Evolutionary conservation across 2,329 filamentous ascomycete genomes (phyloP), one percentile per base, ranked within the genome.

Genomic region (Massarina eburnea): DNA sequence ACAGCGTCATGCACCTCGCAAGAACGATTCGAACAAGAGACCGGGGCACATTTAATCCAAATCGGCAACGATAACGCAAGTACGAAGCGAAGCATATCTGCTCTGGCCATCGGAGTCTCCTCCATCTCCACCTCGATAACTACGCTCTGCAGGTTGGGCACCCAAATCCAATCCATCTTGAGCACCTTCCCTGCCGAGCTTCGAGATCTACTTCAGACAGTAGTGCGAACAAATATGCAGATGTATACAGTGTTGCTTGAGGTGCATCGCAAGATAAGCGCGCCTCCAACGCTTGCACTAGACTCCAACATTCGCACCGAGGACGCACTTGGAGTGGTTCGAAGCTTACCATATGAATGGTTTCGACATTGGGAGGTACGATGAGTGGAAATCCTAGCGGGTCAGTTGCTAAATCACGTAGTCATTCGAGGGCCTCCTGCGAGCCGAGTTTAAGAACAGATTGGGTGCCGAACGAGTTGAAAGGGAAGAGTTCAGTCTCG

Each of bases 341-440:
- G 29, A 24, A 18, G 18, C 4, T 21, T 47, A 34, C 45, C 45
- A 26, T 47, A 32, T 34, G 45, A 47, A 18, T 43, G 26, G 22
- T 43, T 47, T 27, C 32, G 34, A 8, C 21, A 43, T 32, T 24
- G 20, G 18, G 45, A 47, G 33, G 44, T 46, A 38, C 20, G 39
- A 18, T 4, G 3, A 30, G 27, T 15, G 14, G 10, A 7, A 7
- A 32, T 30, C 10, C 18, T 18, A 12, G 15, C 17, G 18, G 10
- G 19, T 12, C 14, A 19, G 17, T 24, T 12, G 15, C 27, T 29
- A 21, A 29, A 3, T 30, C 2, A 3, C 12, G 9, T 18, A 20
- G 39, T 27, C 39, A 15, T 33, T 41, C 26, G 24, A 41, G 10
- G 39, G 39, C 6, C 27, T 41, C 17, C 18, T 41, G 21, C 8